These are phyloP conservation scores for Solanum chaucha DNA, from an alignment of 257 asterid genomes.

Conservation along the genomic window DNA sequence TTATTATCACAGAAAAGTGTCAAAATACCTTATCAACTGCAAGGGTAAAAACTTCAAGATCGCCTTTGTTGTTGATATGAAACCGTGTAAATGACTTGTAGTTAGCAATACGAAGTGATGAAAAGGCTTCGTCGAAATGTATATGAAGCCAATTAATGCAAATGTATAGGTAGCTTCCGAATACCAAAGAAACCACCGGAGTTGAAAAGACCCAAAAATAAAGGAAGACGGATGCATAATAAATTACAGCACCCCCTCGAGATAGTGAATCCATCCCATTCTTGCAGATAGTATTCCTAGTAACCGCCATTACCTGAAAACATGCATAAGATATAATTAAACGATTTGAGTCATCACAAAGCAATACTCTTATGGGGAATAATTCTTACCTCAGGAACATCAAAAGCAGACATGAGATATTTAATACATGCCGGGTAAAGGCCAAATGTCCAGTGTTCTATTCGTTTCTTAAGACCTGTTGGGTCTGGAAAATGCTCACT, in stretches of 20 bases:
- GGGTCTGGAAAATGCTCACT: slow-evolving; percentile 97
- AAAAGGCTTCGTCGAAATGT: slow-evolving; percentile 97
- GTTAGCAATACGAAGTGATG: slow-evolving; percentile 93
- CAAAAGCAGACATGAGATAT: slow-evolving; percentile 96
- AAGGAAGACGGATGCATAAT: slow-evolving; percentile 92
- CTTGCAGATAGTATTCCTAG: slow-evolving; percentile 75
- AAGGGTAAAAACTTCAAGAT: slow-evolving; percentile 91
- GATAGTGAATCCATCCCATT: slow-evolving; percentile 75
- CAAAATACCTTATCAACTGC: slow-evolving; percentile 85
- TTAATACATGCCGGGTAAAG: slow-evolving; percentile 97
- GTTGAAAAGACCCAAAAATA: slow-evolving; percentile 98
- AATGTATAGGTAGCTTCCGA: slow-evolving; percentile 91
- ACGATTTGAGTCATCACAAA: not conserved
- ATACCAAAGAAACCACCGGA: slow-evolving; percentile 82
- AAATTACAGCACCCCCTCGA: slow-evolving; percentile 69
- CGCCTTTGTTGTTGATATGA: slow-evolving; percentile 59
- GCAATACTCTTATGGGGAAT: not conserved
- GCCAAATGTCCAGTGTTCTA: slow-evolving; percentile 95
- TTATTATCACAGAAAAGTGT: not conserved
- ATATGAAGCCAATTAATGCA: slow-evolving; percentile 97
- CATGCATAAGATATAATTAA: not conserved
- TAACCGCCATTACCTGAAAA: slow-evolving; percentile 89
- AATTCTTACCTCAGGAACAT: slow-evolving; percentile 76
- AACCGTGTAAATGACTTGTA: slow-evolving; percentile 95
- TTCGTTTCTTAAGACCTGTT: slow-evolving; percentile 85